phyloP scores from a whole-genome alignment of 2,329 filamentous ascomycete genomes.

The Pseudonectria buxi region DNA sequence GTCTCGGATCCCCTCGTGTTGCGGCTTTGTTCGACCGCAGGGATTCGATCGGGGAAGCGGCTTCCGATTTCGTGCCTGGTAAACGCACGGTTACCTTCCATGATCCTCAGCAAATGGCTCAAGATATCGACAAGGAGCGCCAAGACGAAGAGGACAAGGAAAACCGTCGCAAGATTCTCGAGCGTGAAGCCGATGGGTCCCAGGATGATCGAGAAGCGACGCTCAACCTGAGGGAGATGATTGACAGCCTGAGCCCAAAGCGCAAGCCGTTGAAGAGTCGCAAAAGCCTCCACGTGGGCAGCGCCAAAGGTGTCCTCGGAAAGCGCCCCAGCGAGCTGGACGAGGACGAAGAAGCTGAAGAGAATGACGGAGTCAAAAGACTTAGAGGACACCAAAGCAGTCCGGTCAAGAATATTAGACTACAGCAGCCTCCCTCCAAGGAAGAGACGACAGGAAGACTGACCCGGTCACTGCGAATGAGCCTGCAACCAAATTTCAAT shows the following conservation, averaged over 20 bases:
- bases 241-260: slow-evolving; percentile 69
- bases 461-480: slow-evolving; percentile 43
- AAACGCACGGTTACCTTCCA: slow-evolving; percentile 52
- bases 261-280: slow-evolving; percentile 60
- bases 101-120: slow-evolving; percentile 55
- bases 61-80: slow-evolving; percentile 55
- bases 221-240: slow-evolving; percentile 67
- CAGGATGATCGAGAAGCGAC: slow-evolving; percentile 56
- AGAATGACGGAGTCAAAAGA: slow-evolving; percentile 58
- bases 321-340: slow-evolving; percentile 70
- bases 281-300: slow-evolving; percentile 71
- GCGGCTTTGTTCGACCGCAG: slow-evolving; percentile 65
- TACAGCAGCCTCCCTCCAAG: slow-evolving; percentile 63
- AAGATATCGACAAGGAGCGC: slow-evolving; percentile 54
- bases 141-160: slow-evolving; percentile 56
- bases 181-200: slow-evolving; percentile 38
- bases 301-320: slow-evolving; percentile 64
- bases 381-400: slow-evolving; percentile 66
- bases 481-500: slow-evolving; percentile 35
- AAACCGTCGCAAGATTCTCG: slow-evolving; percentile 48
- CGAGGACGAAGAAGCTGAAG: slow-evolving; percentile 53
- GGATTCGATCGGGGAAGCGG: slow-evolving; percentile 62
- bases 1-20: slow-evolving; percentile 69
- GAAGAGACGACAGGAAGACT: slow-evolving; percentile 58
- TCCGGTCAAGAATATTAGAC: slow-evolving; percentile 67